Evolutionary conservation across 2,329 filamentous ascomycete species (phyloP).

Genomic region (Paraphaeosphaeria minitans): DNA sequence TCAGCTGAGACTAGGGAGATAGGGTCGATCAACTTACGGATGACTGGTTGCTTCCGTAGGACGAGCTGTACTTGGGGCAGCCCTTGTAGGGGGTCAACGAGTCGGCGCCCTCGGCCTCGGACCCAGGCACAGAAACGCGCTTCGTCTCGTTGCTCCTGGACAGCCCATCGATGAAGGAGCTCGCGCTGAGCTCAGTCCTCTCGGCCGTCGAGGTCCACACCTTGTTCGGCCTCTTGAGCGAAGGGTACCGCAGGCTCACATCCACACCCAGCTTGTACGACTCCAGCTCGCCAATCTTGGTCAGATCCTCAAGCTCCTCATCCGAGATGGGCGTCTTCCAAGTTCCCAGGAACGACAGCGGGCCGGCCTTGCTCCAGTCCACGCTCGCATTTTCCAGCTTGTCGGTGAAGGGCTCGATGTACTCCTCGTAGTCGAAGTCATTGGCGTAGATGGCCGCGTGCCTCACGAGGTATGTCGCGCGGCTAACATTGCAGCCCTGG

Average conservation of each 20-base stretch:
- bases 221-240: constrained; percentile 58
- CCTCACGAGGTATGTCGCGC: constrained; percentile 56
- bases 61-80: constrained; percentile 66
- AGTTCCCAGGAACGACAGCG: constrained; percentile 60
- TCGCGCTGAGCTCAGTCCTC: constrained; percentile 63
- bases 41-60: constrained; percentile 62
- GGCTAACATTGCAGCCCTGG: constrained; percentile 57
- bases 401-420: constrained; percentile 57
- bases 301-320: constrained; percentile 64
- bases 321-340: constrained; percentile 64
- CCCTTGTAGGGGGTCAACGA: constrained; percentile 68
- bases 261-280: constrained; percentile 64
- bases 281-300: constrained; percentile 65
- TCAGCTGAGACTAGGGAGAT: constrained; percentile 7
- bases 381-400: constrained; percentile 65
- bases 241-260: constrained; percentile 63
- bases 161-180: constrained; percentile 63
- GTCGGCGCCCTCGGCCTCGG: constrained; percentile 62
- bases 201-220: constrained; percentile 69
- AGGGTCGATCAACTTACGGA: constrained; percentile 28
- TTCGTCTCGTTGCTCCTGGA: constrained; percentile 59
- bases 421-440: constrained; percentile 58
- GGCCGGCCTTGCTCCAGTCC: constrained; percentile 62
- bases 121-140: constrained; percentile 62
- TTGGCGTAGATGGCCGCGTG: constrained; percentile 60